These are phyloP conservation scores for Cyphellophora attinorum DNA, from an alignment of 2,329 filamentous ascomycete genomes.

Conservation along the genomic window DNA sequence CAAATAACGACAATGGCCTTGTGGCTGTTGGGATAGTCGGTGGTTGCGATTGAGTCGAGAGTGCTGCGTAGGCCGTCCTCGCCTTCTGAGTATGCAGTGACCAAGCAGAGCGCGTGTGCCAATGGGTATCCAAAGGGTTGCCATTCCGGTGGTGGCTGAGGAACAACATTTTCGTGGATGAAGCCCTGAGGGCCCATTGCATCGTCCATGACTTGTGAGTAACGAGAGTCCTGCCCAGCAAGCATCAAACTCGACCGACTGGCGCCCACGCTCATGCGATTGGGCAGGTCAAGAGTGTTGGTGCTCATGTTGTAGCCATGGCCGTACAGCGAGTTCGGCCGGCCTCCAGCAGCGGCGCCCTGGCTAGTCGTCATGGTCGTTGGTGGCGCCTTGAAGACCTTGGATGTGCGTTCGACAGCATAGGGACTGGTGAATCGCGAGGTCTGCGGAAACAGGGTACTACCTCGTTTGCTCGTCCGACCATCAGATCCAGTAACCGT, in stretches of 20 bases:
- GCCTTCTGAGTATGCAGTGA: conserved; percentile 95
- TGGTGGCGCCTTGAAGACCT: conserved; percentile 48
- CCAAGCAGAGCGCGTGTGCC: conserved; percentile 85
- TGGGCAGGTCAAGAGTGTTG: conserved; percentile 42
- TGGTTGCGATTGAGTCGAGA: conserved; percentile 90
- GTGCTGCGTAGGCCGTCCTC: conserved; percentile 87
- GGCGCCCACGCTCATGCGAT: conserved; percentile 28
- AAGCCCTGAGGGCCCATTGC: conserved; percentile 81
- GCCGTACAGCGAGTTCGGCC: conserved; percentile 56
- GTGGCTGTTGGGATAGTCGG: conserved; percentile 98
- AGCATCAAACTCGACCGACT: conserved; percentile 53
- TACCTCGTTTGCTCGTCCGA: conserved; percentile 68
- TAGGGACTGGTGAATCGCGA: conserved; percentile 92
- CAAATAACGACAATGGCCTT: conserved; percentile 94
- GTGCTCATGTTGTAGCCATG: conserved; percentile 46
- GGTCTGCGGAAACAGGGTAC: conserved; percentile 79
- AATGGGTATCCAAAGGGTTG: conserved; percentile 94
- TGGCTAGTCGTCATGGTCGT: conserved; percentile 95
- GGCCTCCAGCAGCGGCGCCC: conserved; percentile 62
- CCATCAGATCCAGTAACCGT: conserved; percentile 55
- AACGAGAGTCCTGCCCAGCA: conserved; percentile 40
- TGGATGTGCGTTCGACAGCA: conserved; percentile 55
- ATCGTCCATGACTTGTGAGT: conserved; percentile 50
- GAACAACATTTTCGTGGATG: conserved; percentile 90
- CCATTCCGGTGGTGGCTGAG: conserved; percentile 93